These are phyloP conservation scores for Alternaria sp. DNA, from an alignment of 2,329 filamentous ascomycete genomes.

Conservation along the genomic window DNA sequence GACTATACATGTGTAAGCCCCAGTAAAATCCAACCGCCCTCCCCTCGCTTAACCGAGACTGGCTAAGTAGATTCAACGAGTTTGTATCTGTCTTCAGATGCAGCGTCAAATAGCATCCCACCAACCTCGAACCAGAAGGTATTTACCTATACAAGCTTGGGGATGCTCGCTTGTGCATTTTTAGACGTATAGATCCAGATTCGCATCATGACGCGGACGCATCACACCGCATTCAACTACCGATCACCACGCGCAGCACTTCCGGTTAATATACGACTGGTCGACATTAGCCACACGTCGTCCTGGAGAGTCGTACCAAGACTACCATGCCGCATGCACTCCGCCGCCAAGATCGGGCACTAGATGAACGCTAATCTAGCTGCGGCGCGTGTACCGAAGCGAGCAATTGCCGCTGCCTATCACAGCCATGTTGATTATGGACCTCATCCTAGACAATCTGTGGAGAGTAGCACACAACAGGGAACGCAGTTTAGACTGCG, in stretches of 20 bases:
- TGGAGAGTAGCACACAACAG: slow-evolving; percentile 16
- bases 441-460: slow-evolving; percentile 20
- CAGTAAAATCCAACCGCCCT: neutral
- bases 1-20: neutral
- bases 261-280: slow-evolving; percentile 3
- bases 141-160: neutral
- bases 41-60: neutral
- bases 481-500: slow-evolving; percentile 3
- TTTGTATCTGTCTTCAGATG: neutral
- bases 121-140: neutral
- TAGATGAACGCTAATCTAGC: slow-evolving; percentile 28
- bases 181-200: neutral
- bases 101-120: neutral
- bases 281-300: slow-evolving; percentile 6
- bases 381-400: slow-evolving; percentile 21
- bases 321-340: slow-evolving; percentile 11
- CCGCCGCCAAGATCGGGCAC: slow-evolving; percentile 28
- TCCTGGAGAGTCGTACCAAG: slow-evolving; percentile 5
- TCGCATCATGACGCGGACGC: neutral
- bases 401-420: slow-evolving; percentile 26
- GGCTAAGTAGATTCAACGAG: neutral
- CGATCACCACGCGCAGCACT: neutral
- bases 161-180: neutral
- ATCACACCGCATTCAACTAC: slow-evolving; percentile 2
- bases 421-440: slow-evolving; percentile 20